Base-by-base conservation (phyloP, 176 grass and related monocot species). In the Canna indica region DNA sequence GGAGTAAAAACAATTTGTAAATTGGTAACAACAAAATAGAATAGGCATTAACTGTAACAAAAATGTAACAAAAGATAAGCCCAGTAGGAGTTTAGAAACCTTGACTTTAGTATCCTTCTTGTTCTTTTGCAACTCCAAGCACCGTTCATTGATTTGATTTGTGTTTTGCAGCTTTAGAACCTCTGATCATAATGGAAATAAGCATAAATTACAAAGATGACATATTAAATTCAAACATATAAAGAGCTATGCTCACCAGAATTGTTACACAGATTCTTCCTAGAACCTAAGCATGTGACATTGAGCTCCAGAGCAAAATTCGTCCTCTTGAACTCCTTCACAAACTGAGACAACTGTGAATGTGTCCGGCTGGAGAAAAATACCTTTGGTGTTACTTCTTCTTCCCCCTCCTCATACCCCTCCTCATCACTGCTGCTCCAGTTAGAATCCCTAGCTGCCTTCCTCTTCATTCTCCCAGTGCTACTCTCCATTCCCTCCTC, bases 301-400 rank as follows among this genome's bases (percentile, higher is more conserved):
- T 72, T 87, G 50, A 91, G 70, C 56, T 67, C 68, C 25, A 44
- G 64, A 1, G 83, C 72, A 32, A 96, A 90, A 24, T 58, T 27
- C 0, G 93, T 90, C 72, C 46, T 96, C 62, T 85, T 96, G 67
- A 96, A 87, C 81, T 96, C 93, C 32, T 68, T 77, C 42, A 96
- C 79, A 75, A 96, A 96, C 80, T 91, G 93, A 1, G 93, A 90
- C 62, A 96, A 79, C 76, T 96, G 88, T 17, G 93, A 91, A 60
- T 96, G 93, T 7, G 83, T 96, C 75, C 93, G 61, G 78, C 92
- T 96, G 2, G 78, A 84, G 73, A 96, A 96, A 64, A 79, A 91
- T 53, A 96, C 86, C 79, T 96, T 91, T 11, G 88, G 92, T 20
- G 77, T 91, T 69, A 83, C 83, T 77, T 88, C 82, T 22, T 87